Evolutionary conservation across 345 rosid genomes (phyloP), one percentile per base, ranked within the genome.

Genomic region (Erucastrum elatum): DNA sequence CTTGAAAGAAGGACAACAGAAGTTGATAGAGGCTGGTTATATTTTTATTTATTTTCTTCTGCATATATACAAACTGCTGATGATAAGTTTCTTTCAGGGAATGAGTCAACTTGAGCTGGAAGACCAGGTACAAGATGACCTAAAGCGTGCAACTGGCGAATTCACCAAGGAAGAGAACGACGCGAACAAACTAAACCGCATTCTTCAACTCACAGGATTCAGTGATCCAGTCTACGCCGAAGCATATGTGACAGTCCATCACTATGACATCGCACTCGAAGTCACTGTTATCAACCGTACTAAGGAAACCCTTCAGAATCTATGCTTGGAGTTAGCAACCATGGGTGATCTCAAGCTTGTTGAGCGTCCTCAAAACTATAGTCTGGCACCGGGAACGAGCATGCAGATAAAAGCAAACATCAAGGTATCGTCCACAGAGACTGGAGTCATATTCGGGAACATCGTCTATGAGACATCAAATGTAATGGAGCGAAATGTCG

Each of bases 151-250:
- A 56, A 95, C 99, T 59, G 99, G 99, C 72, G 98, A 95, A 84
- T 95, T 95, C 83, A 85, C 89, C 69, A 91, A 93, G 82, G 99
- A 93, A 77, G 97, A 88, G 44, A 92, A 95, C 75, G 98, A 93
- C 78, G 93, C 97, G 61, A 95, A 95, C 81, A 93, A 91, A 82
- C 97, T 95, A 58, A 95, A 93, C 83, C 97, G 98, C 80, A 89
- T 95, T 84, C 94, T 93, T 82, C 99, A 95, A 75, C 97, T 95
- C 74, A 95, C 99, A 33, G 99, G 99, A 73, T 95, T 95, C 80
- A 95, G 99, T 71, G 99, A 95, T 80, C 99, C 99, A 44, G 99
- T 95, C 31, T 95, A 95, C 84, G 99, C 99, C 72, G 99, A 95
- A 83, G 99, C 99, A 53, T 92, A 90, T 75, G 99, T 95, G 58